These are phyloP conservation scores for Arthonia radiata DNA, from an alignment of 495 filamentous ascomycete species.

Conservation along the genomic window DNA sequence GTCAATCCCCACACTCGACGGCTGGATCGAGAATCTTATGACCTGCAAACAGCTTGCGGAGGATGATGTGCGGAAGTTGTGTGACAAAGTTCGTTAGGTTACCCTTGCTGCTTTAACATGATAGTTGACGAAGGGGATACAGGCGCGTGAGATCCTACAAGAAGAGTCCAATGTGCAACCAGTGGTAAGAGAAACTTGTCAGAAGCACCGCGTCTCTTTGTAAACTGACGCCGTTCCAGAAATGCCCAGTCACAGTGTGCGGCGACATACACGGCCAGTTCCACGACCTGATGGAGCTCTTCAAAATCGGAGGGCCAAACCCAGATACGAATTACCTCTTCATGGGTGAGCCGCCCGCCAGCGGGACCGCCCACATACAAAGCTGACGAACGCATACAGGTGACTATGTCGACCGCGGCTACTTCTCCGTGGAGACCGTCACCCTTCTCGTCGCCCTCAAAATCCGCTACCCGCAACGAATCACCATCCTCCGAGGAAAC, in stretches of 20 bases:
- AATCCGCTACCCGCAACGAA: constrained; percentile 86
- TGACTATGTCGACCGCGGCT: constrained; percentile 91
- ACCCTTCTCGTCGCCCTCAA: constrained; percentile 84
- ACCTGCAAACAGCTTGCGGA: constrained; percentile 93
- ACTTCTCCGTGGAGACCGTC: constrained; percentile 92
- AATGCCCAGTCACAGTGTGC: constrained; percentile 85
- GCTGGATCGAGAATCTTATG: constrained; percentile 98
- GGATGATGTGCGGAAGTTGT: constrained; percentile 81
- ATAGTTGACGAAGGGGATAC: constrained; percentile 2
- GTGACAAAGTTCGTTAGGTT: constrained; percentile 59
- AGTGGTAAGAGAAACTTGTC: constrained; percentile 41
- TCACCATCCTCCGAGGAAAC: constrained; percentile 90
- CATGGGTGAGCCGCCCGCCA: constrained; percentile 37
- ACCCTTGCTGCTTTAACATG: constrained; percentile 1
- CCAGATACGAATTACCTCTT: constrained; percentile 90
- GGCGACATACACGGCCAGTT: constrained; percentile 90
- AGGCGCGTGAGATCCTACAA: constrained; percentile 91
- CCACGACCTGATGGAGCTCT: constrained; percentile 84
- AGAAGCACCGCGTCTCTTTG: constrained; percentile 1
- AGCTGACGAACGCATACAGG: constrained; percentile 22
- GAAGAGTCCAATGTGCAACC: constrained; percentile 97
- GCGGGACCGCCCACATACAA: not conserved
- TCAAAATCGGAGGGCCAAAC: constrained; percentile 76
- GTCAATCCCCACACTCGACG: constrained; percentile 78
- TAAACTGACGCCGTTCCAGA: constrained; percentile 23